These are phyloP conservation scores for Linum usitatissimum DNA, from an alignment of 345 rosid genomes.

Conservation along the genomic window DNA sequence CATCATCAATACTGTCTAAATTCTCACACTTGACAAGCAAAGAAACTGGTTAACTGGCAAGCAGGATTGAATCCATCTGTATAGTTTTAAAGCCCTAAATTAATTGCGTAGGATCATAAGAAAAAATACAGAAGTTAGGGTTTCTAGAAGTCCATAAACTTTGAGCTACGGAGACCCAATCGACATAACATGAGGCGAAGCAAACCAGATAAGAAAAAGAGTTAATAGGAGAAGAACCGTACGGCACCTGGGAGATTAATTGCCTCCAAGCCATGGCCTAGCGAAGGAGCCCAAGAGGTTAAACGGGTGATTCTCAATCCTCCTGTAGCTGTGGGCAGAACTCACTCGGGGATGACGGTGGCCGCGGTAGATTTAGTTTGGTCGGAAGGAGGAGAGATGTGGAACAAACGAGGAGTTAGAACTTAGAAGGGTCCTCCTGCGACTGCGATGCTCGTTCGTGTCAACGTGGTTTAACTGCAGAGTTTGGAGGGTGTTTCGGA, in stretches of 20 bases:
- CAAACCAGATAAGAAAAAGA: not conserved
- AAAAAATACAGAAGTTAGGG: constrained; percentile 9
- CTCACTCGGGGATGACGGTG: not conserved
- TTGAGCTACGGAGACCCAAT: not conserved
- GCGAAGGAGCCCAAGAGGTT: not conserved
- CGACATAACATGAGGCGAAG: not conserved
- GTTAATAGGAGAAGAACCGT: not conserved
- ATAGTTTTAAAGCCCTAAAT: not conserved
- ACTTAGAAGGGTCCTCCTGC: too few species aligned
- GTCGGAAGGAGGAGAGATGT: not conserved
- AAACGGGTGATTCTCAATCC: not conserved
- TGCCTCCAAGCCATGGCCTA: constrained; percentile 82
- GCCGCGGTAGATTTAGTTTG: not conserved
- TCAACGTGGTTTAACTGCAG: too few species aligned
- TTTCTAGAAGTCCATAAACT: constrained; percentile 8
- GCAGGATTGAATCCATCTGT: too few species aligned
- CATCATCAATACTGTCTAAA: too few species aligned
- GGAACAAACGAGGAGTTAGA: not conserved
- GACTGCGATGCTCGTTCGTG: too few species aligned
- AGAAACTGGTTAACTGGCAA: not conserved
- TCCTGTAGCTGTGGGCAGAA: not conserved
- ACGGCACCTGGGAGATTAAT: constrained; percentile 58
- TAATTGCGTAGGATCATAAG: too few species aligned
- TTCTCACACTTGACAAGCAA: not conserved
- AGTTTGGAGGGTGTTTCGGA: too few species aligned